phyloP scores from a whole-genome alignment of 805 yeast genomes.

The Barnettozyma populi region DNA sequence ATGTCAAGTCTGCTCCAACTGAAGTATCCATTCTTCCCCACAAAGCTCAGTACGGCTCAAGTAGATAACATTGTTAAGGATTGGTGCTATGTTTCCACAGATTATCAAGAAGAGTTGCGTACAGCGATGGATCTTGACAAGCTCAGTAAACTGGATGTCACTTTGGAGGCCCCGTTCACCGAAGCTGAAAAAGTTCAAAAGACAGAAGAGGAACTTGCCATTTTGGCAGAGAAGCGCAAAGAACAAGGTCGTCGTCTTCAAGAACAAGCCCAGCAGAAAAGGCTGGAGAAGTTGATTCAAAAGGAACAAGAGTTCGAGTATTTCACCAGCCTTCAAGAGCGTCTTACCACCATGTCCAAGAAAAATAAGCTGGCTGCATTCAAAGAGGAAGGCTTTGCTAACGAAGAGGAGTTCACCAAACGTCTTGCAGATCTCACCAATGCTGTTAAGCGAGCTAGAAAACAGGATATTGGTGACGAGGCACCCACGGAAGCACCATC shows the following conservation, averaged over 20 bases:
- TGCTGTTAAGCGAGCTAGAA: conserved; percentile 61
- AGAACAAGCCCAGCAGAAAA: conserved; percentile 83
- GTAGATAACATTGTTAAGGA: conserved; percentile 64
- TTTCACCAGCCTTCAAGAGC: conserved; percentile 52
- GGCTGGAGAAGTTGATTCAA: conserved; percentile 74
- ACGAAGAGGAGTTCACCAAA: conserved; percentile 63
- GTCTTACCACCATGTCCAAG: conserved; percentile 44
- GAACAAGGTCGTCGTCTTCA: conserved; percentile 87
- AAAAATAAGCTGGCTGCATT: conserved; percentile 50
- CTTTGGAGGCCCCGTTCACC: conserved; percentile 76
- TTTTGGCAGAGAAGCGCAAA: conserved; percentile 71
- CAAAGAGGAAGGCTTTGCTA: conserved; percentile 73
- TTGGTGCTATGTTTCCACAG: conserved; percentile 68
- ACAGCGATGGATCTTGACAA: conserved; percentile 52
- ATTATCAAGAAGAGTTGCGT: conserved; percentile 61
- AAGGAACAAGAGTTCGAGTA: conserved; percentile 77
- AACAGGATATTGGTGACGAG: conserved; percentile 59
- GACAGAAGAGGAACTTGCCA: conserved; percentile 73
- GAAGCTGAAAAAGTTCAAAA: conserved; percentile 65
- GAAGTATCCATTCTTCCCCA: conserved; percentile 90
- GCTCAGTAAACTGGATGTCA: conserved; percentile 64
- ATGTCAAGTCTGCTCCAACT: conserved; percentile 58
- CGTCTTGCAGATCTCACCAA: conserved; percentile 60
- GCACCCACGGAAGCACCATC: conserved; percentile 43
- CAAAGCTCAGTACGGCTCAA: conserved; percentile 59